These are phyloP conservation scores for Sonneratia alba DNA, from an alignment of 345 rosid species.

Conservation along the genomic window DNA sequence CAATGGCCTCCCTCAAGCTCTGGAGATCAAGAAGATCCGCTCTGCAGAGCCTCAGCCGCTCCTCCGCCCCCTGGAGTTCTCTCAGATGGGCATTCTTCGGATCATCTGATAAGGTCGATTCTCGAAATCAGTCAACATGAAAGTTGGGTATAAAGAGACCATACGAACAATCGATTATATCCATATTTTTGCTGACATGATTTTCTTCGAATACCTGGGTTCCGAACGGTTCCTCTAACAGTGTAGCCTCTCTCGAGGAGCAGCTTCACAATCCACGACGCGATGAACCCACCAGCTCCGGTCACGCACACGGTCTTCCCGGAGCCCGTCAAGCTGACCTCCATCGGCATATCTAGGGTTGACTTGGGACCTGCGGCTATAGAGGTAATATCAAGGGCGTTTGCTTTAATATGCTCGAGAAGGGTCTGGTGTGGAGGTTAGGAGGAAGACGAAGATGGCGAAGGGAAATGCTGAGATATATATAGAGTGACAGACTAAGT, in stretches of 20 bases:
- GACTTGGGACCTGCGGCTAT: not conserved
- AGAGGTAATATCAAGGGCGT: too few species aligned
- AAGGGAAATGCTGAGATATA: too few species aligned
- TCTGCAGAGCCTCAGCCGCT: slow-evolving; percentile 57
- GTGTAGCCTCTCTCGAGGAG: slow-evolving; percentile 64
- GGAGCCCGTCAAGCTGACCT: slow-evolving; percentile 2
- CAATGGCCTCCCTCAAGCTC: slow-evolving; percentile 49
- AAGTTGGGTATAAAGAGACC: too few species aligned
- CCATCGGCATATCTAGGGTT: not conserved
- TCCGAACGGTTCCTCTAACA: slow-evolving; percentile 72
- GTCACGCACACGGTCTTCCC: slow-evolving; percentile 67
- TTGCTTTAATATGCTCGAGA: too few species aligned
- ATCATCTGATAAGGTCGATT: slow-evolving; percentile 34
- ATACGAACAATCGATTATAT: too few species aligned
- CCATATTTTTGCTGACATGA: too few species aligned
- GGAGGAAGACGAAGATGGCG: too few species aligned
- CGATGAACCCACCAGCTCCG: slow-evolving; percentile 89
- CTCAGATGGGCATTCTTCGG: slow-evolving; percentile 76
- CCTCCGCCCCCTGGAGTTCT: slow-evolving; percentile 75
- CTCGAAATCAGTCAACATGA: not conserved
- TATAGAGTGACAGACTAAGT: too few species aligned
- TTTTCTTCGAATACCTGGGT: slow-evolving; percentile 37
- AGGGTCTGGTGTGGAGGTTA: too few species aligned
- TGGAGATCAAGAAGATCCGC: slow-evolving; percentile 77
- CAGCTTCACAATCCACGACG: slow-evolving; percentile 81